Evolutionary conservation across 2,329 filamentous ascomycete genomes (phyloP).

Genomic region (Kalmusia sp.): DNA sequence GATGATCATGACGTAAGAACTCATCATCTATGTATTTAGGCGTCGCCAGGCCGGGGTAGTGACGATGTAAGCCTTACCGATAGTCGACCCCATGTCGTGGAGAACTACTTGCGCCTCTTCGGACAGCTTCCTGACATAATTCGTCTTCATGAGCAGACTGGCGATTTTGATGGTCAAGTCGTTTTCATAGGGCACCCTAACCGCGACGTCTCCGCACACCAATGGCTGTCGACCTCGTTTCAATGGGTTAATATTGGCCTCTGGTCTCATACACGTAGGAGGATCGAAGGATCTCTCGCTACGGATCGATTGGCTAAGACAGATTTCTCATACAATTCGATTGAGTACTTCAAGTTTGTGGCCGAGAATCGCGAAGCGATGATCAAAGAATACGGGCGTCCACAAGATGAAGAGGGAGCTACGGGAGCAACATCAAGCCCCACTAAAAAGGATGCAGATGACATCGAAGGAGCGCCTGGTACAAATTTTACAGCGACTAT

Average conservation of each 20-base stretch:
- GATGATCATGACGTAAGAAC: background rate
- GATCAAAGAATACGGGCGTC: conserved; percentile 18
- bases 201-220: conserved; percentile 55
- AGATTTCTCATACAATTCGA: conserved; percentile 43
- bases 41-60: background rate
- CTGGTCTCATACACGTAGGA: conserved; percentile 51
- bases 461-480: conserved; percentile 1
- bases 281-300: conserved; percentile 53
- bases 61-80: conserved; percentile 16
- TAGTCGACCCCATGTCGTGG: conserved; percentile 4
- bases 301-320: conserved; percentile 48
- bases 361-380: conserved; percentile 46
- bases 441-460: conserved; percentile 8
- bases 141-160: conserved; percentile 41
- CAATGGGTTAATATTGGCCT: conserved; percentile 56
- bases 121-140: conserved; percentile 52
- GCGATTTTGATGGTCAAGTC: conserved; percentile 49
- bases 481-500: background rate
- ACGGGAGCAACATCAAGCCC: conserved; percentile 2
- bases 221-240: conserved; percentile 50
- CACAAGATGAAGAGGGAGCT: conserved; percentile 9
- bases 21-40: background rate
- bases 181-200: conserved; percentile 57
- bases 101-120: conserved; percentile 48
- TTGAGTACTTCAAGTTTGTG: conserved; percentile 52